phyloP scores from a whole-genome alignment of 352 stramenopile genomes.

The Phytopythium cucurbitacearum region DNA sequence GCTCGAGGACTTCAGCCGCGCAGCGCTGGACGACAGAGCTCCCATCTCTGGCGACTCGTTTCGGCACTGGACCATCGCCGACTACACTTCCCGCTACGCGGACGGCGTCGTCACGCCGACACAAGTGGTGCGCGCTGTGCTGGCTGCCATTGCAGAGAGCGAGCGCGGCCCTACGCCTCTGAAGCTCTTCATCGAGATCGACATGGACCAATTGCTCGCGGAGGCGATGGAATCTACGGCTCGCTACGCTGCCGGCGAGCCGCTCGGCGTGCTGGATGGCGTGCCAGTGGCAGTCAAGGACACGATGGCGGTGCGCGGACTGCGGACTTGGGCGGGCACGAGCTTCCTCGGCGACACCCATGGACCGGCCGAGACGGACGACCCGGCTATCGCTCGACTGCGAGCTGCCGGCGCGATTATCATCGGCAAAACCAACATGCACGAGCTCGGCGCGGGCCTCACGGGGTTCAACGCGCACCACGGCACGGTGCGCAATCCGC shows the following conservation, averaged over 20 bases:
- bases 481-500: slow-evolving; percentile 78
- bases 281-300: slow-evolving; percentile 89
- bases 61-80: slow-evolving; percentile 58
- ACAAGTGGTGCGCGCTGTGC: slow-evolving; percentile 60
- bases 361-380: slow-evolving; percentile 36
- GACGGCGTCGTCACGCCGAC: slow-evolving; percentile 40
- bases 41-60: slow-evolving; percentile 19
- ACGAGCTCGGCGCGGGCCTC: slow-evolving; percentile 76
- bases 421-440: slow-evolving; percentile 87
- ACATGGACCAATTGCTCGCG: slow-evolving; percentile 60
- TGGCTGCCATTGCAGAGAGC: slow-evolving; percentile 51
- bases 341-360: slow-evolving; percentile 59
- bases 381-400: slow-evolving; percentile 51
- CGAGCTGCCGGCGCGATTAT: slow-evolving; percentile 79
- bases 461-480: slow-evolving; percentile 77
- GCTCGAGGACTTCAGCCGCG: slow-evolving; percentile 25
- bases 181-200: slow-evolving; percentile 74
- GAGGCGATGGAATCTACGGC: slow-evolving; percentile 59
- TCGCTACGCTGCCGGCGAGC: slow-evolving; percentile 57
- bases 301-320: slow-evolving; percentile 69
- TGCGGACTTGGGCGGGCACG: slow-evolving; percentile 62
- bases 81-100: slow-evolving; percentile 61
- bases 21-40: slow-evolving; percentile 6
- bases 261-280: slow-evolving; percentile 85
- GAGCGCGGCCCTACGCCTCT: slow-evolving; percentile 44